Conservation (phyloP, 768 basidiomycete genomes). For the Phylloporus arenicola region DNA sequence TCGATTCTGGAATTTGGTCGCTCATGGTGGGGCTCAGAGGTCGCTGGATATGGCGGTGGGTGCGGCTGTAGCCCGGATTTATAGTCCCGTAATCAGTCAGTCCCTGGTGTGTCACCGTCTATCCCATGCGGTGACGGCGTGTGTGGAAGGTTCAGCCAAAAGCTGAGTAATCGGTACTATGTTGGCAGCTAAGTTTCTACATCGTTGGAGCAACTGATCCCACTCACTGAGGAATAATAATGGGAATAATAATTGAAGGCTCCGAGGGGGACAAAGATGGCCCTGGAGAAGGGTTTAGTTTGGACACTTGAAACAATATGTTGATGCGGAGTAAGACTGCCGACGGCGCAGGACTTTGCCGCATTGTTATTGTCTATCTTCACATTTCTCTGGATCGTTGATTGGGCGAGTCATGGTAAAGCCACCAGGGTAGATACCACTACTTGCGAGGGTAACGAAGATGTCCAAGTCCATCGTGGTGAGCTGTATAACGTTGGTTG, state of each 20-base stretch:
- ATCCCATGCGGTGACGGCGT: neutral
- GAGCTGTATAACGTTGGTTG: neutral
- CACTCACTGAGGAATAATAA: neutral
- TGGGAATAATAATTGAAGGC: neutral
- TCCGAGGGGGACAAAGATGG: neutral
- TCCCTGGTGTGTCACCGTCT: too few relatives aligned
- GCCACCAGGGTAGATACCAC: neutral
- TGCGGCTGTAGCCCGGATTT: too few relatives aligned
- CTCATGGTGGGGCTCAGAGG: conserved; percentile 1
- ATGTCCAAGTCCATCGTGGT: conserved; percentile 10
- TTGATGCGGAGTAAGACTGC: neutral
- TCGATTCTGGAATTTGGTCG: conserved; percentile 11
- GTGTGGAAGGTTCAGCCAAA: neutral
- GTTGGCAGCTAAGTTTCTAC: neutral
- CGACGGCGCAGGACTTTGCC: neutral
- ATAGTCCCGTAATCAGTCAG: too few relatives aligned
- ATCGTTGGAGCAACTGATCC: neutral
- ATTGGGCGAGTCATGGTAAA: neutral
- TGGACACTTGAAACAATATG: neutral
- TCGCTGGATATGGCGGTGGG: neutral
- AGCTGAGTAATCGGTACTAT: neutral
- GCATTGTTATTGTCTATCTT: neutral
- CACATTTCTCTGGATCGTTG: neutral
- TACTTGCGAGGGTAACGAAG: neutral
- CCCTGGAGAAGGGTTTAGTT: neutral